phyloP scores from a whole-genome alignment of 805 yeast genomes.

The Suhomyces tanzawaensis region DNA sequence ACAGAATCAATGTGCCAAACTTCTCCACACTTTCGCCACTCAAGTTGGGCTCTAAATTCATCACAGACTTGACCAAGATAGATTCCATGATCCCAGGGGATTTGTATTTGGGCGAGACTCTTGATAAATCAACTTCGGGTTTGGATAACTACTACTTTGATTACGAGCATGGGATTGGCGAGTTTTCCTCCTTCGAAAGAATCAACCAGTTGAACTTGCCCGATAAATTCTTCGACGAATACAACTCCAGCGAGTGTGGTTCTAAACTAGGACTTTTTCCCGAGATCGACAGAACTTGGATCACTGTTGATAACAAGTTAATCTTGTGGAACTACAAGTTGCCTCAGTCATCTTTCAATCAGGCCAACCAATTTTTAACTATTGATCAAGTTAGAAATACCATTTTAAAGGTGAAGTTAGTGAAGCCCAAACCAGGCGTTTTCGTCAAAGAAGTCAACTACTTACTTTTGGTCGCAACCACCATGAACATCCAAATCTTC shows the following conservation, averaged over 20 bases:
- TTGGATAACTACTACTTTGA: slow-evolving; percentile 66
- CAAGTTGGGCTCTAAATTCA: slow-evolving; percentile 61
- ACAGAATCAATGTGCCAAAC: slow-evolving; percentile 47
- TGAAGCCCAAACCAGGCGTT: slow-evolving; percentile 77
- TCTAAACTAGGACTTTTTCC: slow-evolving; percentile 83
- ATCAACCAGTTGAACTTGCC: slow-evolving; percentile 70
- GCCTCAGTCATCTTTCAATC: slow-evolving; percentile 45
- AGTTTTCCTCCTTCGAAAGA: slow-evolving; percentile 75
- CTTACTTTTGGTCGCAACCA: slow-evolving; percentile 74
- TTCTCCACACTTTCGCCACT: slow-evolving; percentile 51
- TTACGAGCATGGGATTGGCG: slow-evolving; percentile 42
- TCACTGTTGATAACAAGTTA: slow-evolving; percentile 75
- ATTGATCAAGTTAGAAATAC: slow-evolving; percentile 81
- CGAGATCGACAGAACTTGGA: slow-evolving; percentile 81
- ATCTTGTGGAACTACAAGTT: slow-evolving; percentile 80
- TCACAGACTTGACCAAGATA: slow-evolving; percentile 54
- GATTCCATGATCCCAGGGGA: slow-evolving; percentile 58
- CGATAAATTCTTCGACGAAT: slow-evolving; percentile 72
- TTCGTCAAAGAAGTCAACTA: slow-evolving; percentile 77
- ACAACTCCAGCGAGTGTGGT: slow-evolving; percentile 60
- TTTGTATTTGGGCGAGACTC: slow-evolving; percentile 54
- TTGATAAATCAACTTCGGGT: slow-evolving; percentile 43
- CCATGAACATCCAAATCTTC: slow-evolving; percentile 70
- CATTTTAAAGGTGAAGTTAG: slow-evolving; percentile 70
- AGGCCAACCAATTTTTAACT: slow-evolving; percentile 59